Evolutionary conservation across 768 basidiomycete species (phyloP).

Genomic region (Termitomyces heimii): DNA sequence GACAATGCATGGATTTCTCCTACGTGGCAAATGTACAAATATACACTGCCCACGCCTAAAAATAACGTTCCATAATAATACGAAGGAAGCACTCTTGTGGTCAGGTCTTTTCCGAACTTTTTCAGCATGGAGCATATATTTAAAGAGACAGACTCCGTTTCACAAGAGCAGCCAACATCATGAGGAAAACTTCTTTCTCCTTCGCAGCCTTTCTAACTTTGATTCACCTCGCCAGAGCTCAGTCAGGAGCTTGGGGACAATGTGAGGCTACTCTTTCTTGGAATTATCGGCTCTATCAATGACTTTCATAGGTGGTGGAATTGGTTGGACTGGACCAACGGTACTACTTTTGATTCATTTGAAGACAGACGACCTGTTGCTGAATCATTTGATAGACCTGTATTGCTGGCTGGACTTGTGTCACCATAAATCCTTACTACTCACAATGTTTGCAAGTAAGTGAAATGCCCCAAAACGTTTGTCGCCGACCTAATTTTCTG

Average conservation of each 20-base stretch:
- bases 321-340: conserved; percentile 24
- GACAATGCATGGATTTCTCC: background rate
- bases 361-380: background rate
- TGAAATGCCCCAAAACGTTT: background rate
- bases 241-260: conserved; percentile 26
- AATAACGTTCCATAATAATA: background rate
- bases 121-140: conserved; percentile 3
- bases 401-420: conserved; percentile 32
- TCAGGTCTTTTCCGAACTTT: conserved; percentile 10
- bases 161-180: background rate
- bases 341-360: conserved; percentile 9
- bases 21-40: background rate
- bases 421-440: conserved; percentile 32
- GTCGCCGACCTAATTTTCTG: background rate
- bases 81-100: conserved; percentile 1
- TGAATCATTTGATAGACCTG: conserved; percentile 24
- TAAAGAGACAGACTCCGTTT: background rate
- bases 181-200: conserved; percentile 18
- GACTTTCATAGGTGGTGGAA: conserved; percentile 17
- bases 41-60: background rate
- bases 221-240: conserved; percentile 19
- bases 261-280: conserved; percentile 17
- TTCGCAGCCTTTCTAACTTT: conserved; percentile 21
- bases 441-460: conserved; percentile 36
- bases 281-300: background rate